Percentiles rank a stretch among this genome's conserved stretches.
Conservation (phyloP, 2,329 filamentous ascomycete genomes). For the Hyphodiscus sp. region DNA sequence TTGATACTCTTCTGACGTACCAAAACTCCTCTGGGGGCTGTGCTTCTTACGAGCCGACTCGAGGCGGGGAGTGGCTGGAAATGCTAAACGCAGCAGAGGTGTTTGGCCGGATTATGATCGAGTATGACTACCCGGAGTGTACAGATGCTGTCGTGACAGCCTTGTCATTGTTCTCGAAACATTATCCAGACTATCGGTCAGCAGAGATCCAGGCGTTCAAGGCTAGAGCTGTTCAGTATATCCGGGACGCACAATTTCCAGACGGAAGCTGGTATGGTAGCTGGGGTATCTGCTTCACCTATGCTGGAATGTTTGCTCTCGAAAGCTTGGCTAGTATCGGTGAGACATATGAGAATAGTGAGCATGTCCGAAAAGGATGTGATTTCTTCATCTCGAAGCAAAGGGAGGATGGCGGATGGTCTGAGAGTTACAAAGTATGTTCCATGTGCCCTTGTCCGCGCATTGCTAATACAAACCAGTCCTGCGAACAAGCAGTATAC, state of each 20-base stretch:
- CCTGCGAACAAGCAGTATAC: conserved; percentile 72
- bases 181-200: conserved; percentile 74
- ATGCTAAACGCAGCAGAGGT: conserved; percentile 92
- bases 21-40: conserved; percentile 83
- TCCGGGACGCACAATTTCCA: conserved; percentile 66
- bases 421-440: conserved; percentile 75
- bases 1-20: conserved; percentile 87
- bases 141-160: conserved; percentile 92
- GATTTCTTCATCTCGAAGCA: conserved; percentile 82
- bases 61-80: conserved; percentile 73
- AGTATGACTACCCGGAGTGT: conserved; percentile 97
- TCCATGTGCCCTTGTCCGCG: background rate
- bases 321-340: conserved; percentile 78
- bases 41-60: conserved; percentile 80
- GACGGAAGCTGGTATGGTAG: conserved; percentile 97
- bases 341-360: conserved; percentile 71
- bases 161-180: conserved; percentile 70
- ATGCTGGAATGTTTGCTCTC: conserved; percentile 92
- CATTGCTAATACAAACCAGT: conserved; percentile 36
- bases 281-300: conserved; percentile 98
- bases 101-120: conserved; percentile 95
- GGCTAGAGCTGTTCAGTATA: conserved; percentile 69
- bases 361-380: conserved; percentile 66
- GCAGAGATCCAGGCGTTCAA: conserved; percentile 71
- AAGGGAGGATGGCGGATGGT: conserved; percentile 88